These are phyloP conservation scores for Talaromyces funiculosus DNA, from an alignment of 2,329 filamentous ascomycete genomes.

Conservation along the genomic window DNA sequence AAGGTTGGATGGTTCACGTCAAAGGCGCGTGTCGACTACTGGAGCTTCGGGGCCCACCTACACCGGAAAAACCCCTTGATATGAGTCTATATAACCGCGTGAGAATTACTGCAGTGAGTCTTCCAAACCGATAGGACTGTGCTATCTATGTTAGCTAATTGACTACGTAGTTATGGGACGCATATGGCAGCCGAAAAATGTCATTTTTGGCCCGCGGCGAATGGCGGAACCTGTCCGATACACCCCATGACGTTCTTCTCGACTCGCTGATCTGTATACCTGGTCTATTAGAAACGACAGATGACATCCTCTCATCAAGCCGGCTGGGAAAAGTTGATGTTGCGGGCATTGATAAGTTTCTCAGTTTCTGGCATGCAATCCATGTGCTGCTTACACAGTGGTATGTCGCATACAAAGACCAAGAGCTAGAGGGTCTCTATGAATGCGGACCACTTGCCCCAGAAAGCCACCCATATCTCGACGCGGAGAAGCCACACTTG, in stretches of 20 bases:
- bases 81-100: slow-evolving; percentile 12
- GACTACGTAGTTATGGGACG: slow-evolving; percentile 10
- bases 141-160: not conserved
- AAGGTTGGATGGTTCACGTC: slow-evolving; percentile 14
- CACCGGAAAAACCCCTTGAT: slow-evolving; percentile 2
- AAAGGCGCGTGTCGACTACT: slow-evolving; percentile 11
- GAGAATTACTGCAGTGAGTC: slow-evolving; percentile 12
- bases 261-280: slow-evolving; percentile 7
- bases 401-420: slow-evolving; percentile 7
- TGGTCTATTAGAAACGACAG: slow-evolving; percentile 5
- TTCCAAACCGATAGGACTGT: not conserved
- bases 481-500: not conserved
- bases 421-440: slow-evolving; percentile 5
- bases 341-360: not conserved
- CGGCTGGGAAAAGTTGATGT: not conserved
- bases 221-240: slow-evolving; percentile 11
- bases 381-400: slow-evolving; percentile 6
- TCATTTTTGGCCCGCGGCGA: slow-evolving; percentile 6
- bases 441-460: slow-evolving; percentile 4
- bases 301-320: not conserved
- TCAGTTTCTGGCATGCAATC: slow-evolving; percentile 10
- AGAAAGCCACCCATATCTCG: slow-evolving; percentile 8
- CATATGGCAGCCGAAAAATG: slow-evolving; percentile 10
- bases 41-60: slow-evolving; percentile 11
- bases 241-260: slow-evolving; percentile 12